Conservation (phyloP, 768 basidiomycete genomes). For the Auricularia heimuer region DNA sequence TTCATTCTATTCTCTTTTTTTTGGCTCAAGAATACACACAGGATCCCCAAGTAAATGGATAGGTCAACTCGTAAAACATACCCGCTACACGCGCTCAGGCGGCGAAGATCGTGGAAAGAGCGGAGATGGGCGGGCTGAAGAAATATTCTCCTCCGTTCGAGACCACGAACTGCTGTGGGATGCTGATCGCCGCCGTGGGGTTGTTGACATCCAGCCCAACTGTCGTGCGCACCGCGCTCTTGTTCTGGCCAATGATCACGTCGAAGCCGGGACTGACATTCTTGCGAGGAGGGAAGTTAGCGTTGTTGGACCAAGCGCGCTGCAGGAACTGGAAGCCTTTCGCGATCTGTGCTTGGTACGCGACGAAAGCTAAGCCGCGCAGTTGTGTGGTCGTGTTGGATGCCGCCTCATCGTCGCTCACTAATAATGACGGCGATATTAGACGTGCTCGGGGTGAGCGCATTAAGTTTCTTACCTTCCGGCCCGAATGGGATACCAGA, state of each 20-base stretch:
- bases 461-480: slow-evolving; percentile 16
- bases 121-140: slow-evolving; percentile 40
- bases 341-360: slow-evolving; percentile 28
- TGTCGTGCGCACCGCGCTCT: not conserved
- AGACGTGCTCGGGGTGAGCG: not conserved
- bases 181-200: not conserved
- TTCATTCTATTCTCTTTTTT: too few relatives aligned
- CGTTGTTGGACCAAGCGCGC: slow-evolving; percentile 1
- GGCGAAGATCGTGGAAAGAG: slow-evolving; percentile 22
- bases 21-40: too few relatives aligned
- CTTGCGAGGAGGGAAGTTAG: not conserved
- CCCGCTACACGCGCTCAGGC: not conserved
- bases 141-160: slow-evolving; percentile 42
- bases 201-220: not conserved
- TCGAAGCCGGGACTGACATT: not conserved
- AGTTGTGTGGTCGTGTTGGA: slow-evolving; percentile 3
- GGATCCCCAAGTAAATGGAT: too few relatives aligned
- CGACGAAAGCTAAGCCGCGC: slow-evolving; percentile 22
- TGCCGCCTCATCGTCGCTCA: not conserved
- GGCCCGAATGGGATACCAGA: slow-evolving; percentile 29
- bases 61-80: too few relatives aligned
- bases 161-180: slow-evolving; percentile 1
- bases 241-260: not conserved
- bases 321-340: slow-evolving; percentile 29
- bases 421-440: not conserved